Base-by-base conservation (phyloP, 352 stramenopile genomes). In the Phytophthora sp. region DNA sequence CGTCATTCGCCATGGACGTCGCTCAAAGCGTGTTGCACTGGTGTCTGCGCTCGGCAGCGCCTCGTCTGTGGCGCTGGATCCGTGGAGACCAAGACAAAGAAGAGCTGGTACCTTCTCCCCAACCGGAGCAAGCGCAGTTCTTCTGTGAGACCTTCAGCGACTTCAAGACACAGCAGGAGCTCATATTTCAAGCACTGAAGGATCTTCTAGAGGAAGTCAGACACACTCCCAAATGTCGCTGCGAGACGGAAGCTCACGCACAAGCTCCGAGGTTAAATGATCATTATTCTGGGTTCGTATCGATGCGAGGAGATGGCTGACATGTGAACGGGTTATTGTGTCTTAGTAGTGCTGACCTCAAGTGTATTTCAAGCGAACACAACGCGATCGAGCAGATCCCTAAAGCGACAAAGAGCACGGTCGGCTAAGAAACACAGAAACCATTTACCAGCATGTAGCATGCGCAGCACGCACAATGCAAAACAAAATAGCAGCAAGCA, bases 21-120 rank as follows among this genome's bases (percentile, higher is more conserved):
- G 31, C 35, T 18, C 35, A 57, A 18, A 45, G 26, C 7, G 50
- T 31, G 20, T 18, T 57, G 11, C 4, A 23, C 33, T 57, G 50
- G 50, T 57, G 50, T 23, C 24, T 41, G 35, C 35, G 24, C 36
- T 57, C 35, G 15, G 50, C 33, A 16, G 50, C 15, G 5, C 49
- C 49, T 44, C 49, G 31, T 21, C 35, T 56, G 49, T 56, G 49
- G 49, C 4, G 7, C 12, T 56, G 49, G 49, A 7, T 56, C 13
- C 30, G 30, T 29, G 49, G 49, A 12, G 20, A 29, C 29, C 30
- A 42, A 21, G 21, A 12, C 29, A 29, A 56, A 2, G 30, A 56
- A 1, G 30, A 56, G 7, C 21, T 12, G 12, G 27, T 52, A 24
- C 44, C 13, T 18, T 26, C 30, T 12, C 20, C 24, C 33, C 38